phyloP scores from a whole-genome alignment of 208 protist species.

The Entamoeba nuttalli region DNA sequence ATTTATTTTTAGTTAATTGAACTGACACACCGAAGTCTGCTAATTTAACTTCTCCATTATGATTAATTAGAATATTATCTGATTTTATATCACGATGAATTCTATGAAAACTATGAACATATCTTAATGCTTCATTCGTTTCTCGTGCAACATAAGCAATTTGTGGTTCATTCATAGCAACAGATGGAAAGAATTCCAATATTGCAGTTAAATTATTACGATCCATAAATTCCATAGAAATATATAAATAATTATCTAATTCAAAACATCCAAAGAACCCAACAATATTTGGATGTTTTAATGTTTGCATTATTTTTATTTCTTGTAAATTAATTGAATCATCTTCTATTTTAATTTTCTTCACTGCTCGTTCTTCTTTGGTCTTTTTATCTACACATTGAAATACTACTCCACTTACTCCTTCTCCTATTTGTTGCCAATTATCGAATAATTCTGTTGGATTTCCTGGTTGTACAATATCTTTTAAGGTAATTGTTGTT shows the following conservation, averaged over 20 bases:
- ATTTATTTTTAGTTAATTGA: neutral
- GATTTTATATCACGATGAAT: conserved; percentile 23
- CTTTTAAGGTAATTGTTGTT: neutral
- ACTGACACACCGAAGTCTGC: conserved; percentile 25
- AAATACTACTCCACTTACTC: neutral
- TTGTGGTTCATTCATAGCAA: neutral
- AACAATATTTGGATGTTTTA: conserved; percentile 2
- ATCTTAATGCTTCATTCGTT: neutral
- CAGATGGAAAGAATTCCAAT: neutral
- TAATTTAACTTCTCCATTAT: conserved; percentile 12
- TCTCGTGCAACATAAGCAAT: conserved; percentile 1
- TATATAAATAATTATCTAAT: neutral
- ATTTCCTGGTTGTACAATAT: neutral
- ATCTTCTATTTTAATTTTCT: neutral
- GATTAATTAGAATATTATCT: conserved; percentile 14
- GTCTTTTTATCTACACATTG: neutral
- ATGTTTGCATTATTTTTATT: neutral
- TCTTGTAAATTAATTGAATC: neutral
- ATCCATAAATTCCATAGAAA: neutral
- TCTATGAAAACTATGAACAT: neutral
- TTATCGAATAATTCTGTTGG: neutral
- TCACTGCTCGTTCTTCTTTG: neutral
- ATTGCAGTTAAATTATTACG: neutral
- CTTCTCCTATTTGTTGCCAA: neutral
- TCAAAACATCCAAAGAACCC: neutral